phyloP scores from a whole-genome alignment of 2,329 filamentous ascomycete genomes.

The Chaetomium olivaceum region DNA sequence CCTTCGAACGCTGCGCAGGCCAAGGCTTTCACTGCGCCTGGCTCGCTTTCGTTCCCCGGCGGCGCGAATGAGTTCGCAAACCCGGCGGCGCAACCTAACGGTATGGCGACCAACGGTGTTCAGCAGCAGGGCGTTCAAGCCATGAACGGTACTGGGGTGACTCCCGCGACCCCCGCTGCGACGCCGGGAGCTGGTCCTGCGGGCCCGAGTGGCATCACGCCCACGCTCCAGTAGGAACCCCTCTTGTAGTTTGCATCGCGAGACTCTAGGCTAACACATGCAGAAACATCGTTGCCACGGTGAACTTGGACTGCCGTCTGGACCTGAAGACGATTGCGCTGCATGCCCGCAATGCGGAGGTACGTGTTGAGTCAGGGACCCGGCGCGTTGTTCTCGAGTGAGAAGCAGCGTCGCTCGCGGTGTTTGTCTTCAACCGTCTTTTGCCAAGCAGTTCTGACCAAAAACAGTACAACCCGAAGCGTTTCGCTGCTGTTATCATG shows the following conservation, averaged over 20 bases:
- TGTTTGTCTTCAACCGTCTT: slow-evolving; percentile 29
- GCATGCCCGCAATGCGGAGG: slow-evolving; percentile 92
- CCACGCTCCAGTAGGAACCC: slow-evolving; percentile 91
- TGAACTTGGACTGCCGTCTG: slow-evolving; percentile 95
- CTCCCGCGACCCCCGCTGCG: slow-evolving; percentile 85
- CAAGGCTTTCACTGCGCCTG: slow-evolving; percentile 90
- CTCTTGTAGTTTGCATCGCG: slow-evolving; percentile 39
- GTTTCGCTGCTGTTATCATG: slow-evolving; percentile 99
- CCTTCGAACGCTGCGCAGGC: slow-evolving; percentile 89
- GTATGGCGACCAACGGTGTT: slow-evolving; percentile 47
- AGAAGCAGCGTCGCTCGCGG: not conserved
- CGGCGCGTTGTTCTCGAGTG: slow-evolving; percentile 10
- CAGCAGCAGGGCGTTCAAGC: slow-evolving; percentile 60
- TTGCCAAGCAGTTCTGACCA: slow-evolving; percentile 38
- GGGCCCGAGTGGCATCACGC: slow-evolving; percentile 80
- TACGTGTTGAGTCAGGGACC: slow-evolving; percentile 28
- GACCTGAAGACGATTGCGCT: slow-evolving; percentile 98
- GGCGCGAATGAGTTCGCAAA: slow-evolving; percentile 81
- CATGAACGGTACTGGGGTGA: slow-evolving; percentile 74
- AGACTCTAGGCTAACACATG: slow-evolving; percentile 55
- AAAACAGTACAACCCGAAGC: slow-evolving; percentile 53
- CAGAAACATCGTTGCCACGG: slow-evolving; percentile 96
- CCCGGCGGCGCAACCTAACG: slow-evolving; percentile 60
- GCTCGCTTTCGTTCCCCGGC: slow-evolving; percentile 88
- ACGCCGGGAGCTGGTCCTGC: slow-evolving; percentile 81